Conservation (phyloP, 352 stramenopile species). For the Pseudoperonospora humuli region DNA sequence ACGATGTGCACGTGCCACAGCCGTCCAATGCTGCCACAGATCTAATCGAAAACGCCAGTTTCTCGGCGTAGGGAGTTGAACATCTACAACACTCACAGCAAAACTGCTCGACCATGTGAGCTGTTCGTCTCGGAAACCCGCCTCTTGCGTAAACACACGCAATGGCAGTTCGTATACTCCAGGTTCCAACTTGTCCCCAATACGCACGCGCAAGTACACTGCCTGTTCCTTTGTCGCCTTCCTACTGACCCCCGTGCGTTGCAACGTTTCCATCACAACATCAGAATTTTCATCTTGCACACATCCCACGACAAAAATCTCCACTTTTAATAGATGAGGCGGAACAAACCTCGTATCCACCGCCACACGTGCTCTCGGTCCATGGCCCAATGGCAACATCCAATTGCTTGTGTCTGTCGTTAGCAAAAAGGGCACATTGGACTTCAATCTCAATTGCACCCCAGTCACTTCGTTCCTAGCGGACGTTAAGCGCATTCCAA, state of each 20-base stretch:
- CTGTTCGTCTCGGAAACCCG: constrained; percentile 60
- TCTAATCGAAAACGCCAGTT: constrained; percentile 66
- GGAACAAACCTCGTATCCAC: constrained; percentile 51
- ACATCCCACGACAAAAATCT: constrained; percentile 47
- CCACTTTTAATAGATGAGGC: constrained; percentile 32
- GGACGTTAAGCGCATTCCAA: constrained; percentile 37
- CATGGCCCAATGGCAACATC: constrained; percentile 46
- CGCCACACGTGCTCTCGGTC: constrained; percentile 43
- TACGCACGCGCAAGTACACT: constrained; percentile 50
- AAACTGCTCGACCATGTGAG: constrained; percentile 56
- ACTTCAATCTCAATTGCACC: constrained; percentile 45
- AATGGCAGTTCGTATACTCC: constrained; percentile 61
- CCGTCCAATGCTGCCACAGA: constrained; percentile 68
- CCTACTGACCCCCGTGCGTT: constrained; percentile 26
- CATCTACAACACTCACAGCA: constrained; percentile 41
- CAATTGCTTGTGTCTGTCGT: constrained; percentile 51
- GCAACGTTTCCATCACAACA: constrained; percentile 51
- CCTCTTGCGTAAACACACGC: constrained; percentile 52
- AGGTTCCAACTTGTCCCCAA: constrained; percentile 24
- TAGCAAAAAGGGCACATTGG: constrained; percentile 45
- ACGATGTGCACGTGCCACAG: constrained; percentile 43
- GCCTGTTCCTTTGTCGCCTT: constrained; percentile 31
- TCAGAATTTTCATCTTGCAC: constrained; percentile 56
- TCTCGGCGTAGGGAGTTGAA: constrained; percentile 36
- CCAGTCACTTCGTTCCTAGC: constrained; percentile 51